phyloP scores from a whole-genome alignment of 1,284 basidiomycete genomes.

The Sanguinoderma infundibulare region DNA sequence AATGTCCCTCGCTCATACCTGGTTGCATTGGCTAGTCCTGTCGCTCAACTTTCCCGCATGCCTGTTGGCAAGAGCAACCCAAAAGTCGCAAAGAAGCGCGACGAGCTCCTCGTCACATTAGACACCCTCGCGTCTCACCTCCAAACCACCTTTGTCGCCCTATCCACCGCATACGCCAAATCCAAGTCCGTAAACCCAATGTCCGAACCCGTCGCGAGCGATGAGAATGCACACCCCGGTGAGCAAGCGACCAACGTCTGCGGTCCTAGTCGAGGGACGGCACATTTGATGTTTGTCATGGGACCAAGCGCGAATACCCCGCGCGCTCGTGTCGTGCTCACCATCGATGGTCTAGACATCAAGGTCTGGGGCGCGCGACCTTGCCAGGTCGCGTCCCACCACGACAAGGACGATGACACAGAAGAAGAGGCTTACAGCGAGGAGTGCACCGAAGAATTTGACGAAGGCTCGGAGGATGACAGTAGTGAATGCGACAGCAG shows the following conservation, averaged over 20 bases:
- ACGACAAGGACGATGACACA: conserved; percentile 18
- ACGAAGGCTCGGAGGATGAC: conserved; percentile 16
- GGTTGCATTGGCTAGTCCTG: conserved; percentile 60
- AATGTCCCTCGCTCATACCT: background rate
- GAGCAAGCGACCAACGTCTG: background rate
- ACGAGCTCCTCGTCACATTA: conserved; percentile 62
- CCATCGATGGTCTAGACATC: conserved; percentile 64
- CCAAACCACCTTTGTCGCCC: conserved; percentile 68
- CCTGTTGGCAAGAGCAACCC: conserved; percentile 42
- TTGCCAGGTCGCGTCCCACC: conserved; percentile 27
- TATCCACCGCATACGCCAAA: conserved; percentile 59
- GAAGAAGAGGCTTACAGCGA: conserved; percentile 27
- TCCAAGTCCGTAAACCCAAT: conserved; percentile 37
- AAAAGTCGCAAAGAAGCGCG: conserved; percentile 58
- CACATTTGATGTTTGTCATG: conserved; percentile 63
- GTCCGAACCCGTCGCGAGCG: background rate
- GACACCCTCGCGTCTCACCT: conserved; percentile 76
- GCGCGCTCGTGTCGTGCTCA: conserved; percentile 62
- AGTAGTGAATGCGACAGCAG: conserved; percentile 20
- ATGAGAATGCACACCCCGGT: conserved; percentile 5
- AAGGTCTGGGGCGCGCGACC: conserved; percentile 56
- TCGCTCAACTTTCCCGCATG: conserved; percentile 62
- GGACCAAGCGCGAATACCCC: conserved; percentile 65
- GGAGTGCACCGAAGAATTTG: conserved; percentile 32
- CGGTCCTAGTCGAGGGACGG: conserved; percentile 28